Conservation (phyloP, 129 eudicot species). For the Centella asiatica region DNA sequence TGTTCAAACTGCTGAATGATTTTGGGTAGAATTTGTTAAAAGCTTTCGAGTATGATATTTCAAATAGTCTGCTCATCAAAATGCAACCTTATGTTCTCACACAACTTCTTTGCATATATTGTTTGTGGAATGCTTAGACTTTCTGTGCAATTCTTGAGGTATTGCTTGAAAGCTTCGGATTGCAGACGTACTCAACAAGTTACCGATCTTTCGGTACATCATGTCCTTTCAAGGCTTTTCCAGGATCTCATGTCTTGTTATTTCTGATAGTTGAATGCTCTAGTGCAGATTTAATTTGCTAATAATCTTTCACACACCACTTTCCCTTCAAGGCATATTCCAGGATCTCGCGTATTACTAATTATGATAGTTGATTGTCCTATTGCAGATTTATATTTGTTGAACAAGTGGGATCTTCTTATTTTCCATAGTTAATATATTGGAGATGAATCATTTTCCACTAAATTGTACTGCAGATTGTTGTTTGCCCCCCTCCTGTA, state of each 20-base stretch:
- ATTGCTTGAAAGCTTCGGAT: neutral
- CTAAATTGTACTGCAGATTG: conserved; percentile 6
- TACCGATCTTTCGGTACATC: too few species aligned
- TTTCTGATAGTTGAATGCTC: too few species aligned
- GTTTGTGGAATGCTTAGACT: neutral
- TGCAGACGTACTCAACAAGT: neutral
- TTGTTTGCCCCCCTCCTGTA: conserved; percentile 4
- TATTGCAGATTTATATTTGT: neutral
- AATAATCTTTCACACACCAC: neutral
- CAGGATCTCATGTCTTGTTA: too few species aligned
- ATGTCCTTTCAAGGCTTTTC: too few species aligned
- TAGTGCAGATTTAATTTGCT: too few species aligned
- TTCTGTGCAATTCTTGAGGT: neutral
- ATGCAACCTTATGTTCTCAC: neutral
- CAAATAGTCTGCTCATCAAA: neutral
- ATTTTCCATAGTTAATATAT: conserved; percentile 3
- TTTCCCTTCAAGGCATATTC: conserved; percentile 1
- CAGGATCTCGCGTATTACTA: neutral
- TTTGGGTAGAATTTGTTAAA: too few species aligned
- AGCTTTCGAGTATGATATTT: neutral
- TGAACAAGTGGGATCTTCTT: conserved; percentile 18
- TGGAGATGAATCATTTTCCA: conserved; percentile 24
- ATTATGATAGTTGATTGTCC: neutral
- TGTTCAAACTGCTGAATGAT: too few species aligned
- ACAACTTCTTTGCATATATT: too few species aligned